phyloP scores from a whole-genome alignment of 768 basidiomycete genomes.

The Trametes sanguinea region DNA sequence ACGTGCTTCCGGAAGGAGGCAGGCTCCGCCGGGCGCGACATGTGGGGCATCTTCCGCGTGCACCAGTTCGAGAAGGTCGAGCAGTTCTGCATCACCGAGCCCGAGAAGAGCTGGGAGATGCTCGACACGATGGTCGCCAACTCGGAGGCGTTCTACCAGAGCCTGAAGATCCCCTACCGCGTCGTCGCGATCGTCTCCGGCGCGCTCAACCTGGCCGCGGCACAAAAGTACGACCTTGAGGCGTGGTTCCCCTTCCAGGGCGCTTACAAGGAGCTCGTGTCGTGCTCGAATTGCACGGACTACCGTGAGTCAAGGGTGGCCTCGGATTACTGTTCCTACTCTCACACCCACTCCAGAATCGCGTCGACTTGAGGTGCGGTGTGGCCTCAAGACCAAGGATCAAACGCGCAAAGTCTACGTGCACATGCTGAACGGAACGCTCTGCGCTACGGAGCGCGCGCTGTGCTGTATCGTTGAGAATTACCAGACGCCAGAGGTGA shows the following conservation, averaged over 20 bases:
- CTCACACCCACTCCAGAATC: constrained; percentile 58
- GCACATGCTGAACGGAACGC: constrained; percentile 98
- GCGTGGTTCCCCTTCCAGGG: constrained; percentile 99
- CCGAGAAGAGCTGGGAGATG: constrained; percentile 92
- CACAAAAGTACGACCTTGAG: constrained; percentile 97
- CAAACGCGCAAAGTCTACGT: constrained; percentile 92
- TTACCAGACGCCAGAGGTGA: constrained; percentile 91
- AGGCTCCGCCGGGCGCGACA: constrained; percentile 94
- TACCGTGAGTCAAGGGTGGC: constrained; percentile 70
- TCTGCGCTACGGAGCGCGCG: constrained; percentile 96
- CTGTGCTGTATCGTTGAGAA: constrained; percentile 98
- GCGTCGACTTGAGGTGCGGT: constrained; percentile 88
- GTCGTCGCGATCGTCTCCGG: constrained; percentile 95
- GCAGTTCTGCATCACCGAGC: constrained; percentile 93
- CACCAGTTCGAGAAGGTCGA: constrained; percentile 99
- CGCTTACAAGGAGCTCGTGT: constrained; percentile 95
- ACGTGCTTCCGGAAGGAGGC: constrained; percentile 99
- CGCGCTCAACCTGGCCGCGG: constrained; percentile 93
- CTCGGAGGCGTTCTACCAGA: constrained; percentile 96
- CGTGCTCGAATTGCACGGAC: constrained; percentile 98
- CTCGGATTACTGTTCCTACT: not conserved
- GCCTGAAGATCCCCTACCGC: constrained; percentile 88
- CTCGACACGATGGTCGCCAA: constrained; percentile 89
- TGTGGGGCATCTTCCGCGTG: constrained; percentile 99
- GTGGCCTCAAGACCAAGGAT: constrained; percentile 88